phyloP scores from a whole-genome alignment of 345 rosid genomes.

The Punica granatum region DNA sequence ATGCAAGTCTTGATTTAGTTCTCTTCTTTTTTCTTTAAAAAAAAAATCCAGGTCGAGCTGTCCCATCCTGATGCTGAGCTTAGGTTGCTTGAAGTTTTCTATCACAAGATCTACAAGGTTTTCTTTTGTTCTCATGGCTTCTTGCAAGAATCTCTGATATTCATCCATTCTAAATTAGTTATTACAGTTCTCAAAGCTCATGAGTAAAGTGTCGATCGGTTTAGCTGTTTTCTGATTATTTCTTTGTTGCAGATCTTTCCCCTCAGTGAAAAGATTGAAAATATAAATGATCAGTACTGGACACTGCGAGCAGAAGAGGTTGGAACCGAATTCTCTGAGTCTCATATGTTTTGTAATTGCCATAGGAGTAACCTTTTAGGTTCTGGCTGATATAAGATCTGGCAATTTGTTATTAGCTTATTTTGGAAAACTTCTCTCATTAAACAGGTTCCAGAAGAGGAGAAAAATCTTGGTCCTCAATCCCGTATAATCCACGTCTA shows the following conservation, averaged over 20 bases:
- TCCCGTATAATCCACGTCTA: constrained; percentile 90
- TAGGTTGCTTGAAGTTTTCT: constrained; percentile 83
- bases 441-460: constrained; percentile 86
- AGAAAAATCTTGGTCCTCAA: constrained; percentile 81
- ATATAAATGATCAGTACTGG: constrained; percentile 95
- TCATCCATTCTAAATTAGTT: neutral
- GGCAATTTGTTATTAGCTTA: neutral
- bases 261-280: constrained; percentile 73
- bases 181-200: neutral
- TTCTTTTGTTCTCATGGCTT: neutral
- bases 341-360: neutral
- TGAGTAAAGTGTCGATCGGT: neutral
- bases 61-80: constrained; percentile 86
- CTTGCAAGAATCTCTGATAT: neutral
- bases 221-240: neutral
- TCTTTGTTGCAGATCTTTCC: constrained; percentile 69
- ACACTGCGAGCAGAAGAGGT: constrained; percentile 98
- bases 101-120: constrained; percentile 96
- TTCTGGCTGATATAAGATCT: neutral
- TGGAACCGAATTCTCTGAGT: constrained; percentile 11
- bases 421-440: neutral
- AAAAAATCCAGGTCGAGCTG: constrained; percentile 69
- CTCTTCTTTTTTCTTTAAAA: constrained; percentile 8
- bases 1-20: neutral
- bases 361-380: neutral